These are phyloP conservation scores for Waltergamsia citrina DNA, from an alignment of 2,329 filamentous ascomycete species.

Conservation along the genomic window DNA sequence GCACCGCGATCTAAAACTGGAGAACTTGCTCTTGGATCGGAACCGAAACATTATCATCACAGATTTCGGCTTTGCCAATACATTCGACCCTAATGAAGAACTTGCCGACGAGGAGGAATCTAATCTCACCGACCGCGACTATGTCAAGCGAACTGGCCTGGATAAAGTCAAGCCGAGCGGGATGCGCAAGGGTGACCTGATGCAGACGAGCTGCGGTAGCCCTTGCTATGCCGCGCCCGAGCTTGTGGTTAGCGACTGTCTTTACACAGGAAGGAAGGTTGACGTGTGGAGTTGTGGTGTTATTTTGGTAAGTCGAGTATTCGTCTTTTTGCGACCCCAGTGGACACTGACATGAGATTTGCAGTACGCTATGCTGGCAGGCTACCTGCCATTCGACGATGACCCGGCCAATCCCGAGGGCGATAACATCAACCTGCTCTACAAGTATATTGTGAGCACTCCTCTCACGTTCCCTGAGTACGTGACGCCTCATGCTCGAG, in stretches of 20 bases:
- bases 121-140: conserved; percentile 77
- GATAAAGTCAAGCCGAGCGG: conserved; percentile 71
- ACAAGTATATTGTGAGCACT: conserved; percentile 98
- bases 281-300: conserved; percentile 99
- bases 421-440: conserved; percentile 97
- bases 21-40: conserved; percentile 88
- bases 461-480: conserved; percentile 98
- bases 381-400: conserved; percentile 95
- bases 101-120: conserved; percentile 84
- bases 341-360: conserved; percentile 8
- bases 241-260: conserved; percentile 90
- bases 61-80: conserved; percentile 98
- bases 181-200: conserved; percentile 79
- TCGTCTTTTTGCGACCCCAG: neutral
- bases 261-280: conserved; percentile 95
- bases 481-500: conserved; percentile 90
- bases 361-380: conserved; percentile 98
- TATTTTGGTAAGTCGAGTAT: conserved; percentile 69
- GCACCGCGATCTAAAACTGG: conserved; percentile 90
- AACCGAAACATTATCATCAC: conserved; percentile 99
- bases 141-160: conserved; percentile 76
- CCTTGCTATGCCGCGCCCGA: conserved; percentile 97
- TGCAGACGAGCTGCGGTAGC: conserved; percentile 98
- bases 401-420: conserved; percentile 97
- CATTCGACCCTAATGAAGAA: conserved; percentile 83